Conservation (phyloP, 169 alveolate genomes). For the Plasmodium knowlesi region DNA sequence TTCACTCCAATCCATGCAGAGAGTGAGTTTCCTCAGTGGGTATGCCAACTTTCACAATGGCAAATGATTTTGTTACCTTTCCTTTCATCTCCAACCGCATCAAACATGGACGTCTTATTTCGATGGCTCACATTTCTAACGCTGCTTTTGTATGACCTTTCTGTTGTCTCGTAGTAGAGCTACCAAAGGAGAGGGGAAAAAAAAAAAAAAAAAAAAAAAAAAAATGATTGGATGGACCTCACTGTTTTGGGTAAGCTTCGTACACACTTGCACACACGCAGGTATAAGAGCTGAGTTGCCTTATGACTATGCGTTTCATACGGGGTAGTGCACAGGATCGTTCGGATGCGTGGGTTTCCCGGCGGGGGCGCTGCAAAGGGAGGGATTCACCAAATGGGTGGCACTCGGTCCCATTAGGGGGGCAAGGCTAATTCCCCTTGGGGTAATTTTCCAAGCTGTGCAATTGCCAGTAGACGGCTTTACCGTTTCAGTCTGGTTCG, state of each 20-base stretch:
- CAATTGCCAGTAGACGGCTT: not conserved
- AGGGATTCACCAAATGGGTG: not conserved
- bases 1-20: not conserved
- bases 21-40: not conserved
- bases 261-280: not conserved
- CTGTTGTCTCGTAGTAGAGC: conserved; percentile 8
- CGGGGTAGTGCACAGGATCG: not conserved
- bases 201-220: not conserved
- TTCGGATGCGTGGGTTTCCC: not conserved
- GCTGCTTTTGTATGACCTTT: conserved; percentile 12
- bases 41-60: not conserved
- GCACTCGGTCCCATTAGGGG: not conserved
- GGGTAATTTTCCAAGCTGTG: not conserved
- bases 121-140: conserved; percentile 29
- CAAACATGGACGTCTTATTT: conserved; percentile 46
- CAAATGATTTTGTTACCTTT: not conserved
- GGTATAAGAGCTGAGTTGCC: not conserved
- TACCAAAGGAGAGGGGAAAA: not conserved
- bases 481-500: not conserved
- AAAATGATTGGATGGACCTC: not conserved
- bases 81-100: not conserved
- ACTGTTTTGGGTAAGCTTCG: not conserved
- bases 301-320: not conserved
- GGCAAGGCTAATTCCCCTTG: not conserved
- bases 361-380: not conserved